Conservation (phyloP, 1,139 yeast species). For the Hansenula sp. region DNA sequence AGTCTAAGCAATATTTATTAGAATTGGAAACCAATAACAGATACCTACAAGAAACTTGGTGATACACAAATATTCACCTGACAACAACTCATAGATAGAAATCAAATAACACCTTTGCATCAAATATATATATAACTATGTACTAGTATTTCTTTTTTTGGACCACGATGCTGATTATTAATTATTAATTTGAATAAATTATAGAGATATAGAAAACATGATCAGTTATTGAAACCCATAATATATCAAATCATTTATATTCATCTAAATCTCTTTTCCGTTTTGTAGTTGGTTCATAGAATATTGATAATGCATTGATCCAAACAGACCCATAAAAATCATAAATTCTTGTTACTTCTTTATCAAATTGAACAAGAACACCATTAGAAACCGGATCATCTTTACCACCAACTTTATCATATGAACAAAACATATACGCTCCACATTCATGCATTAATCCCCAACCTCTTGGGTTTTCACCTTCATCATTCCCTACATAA, state of each 20-base stretch:
- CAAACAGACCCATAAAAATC: conserved; percentile 15
- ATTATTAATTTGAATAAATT: not conserved
- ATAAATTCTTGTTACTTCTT: conserved; percentile 5
- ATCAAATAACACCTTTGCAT: not conserved
- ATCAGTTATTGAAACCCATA: too few species aligned
- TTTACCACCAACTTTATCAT: conserved; percentile 38
- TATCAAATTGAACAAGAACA: conserved; percentile 11
- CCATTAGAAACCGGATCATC: conserved; percentile 15
- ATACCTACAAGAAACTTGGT: conserved; percentile 94
- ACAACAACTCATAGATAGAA: not conserved
- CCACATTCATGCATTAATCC: conserved; percentile 44
- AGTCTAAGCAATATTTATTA: conserved; percentile 48
- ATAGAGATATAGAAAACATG: too few species aligned
- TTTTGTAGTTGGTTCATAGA: not conserved
- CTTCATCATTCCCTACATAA: conserved; percentile 32
- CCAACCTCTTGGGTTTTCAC: conserved; percentile 56
- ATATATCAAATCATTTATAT: not conserved
- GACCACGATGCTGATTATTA: too few species aligned
- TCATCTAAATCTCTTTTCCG: not conserved
- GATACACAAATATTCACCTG: too few species aligned
- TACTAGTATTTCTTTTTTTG: too few species aligned
- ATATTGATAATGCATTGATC: conserved; percentile 4
- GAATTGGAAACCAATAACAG: conserved; percentile 64
- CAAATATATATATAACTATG: too few species aligned
- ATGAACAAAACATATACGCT: conserved; percentile 55